phyloP scores from a whole-genome alignment of 73 alveolate genomes.

The Tetrahymena elliotti region DNA sequence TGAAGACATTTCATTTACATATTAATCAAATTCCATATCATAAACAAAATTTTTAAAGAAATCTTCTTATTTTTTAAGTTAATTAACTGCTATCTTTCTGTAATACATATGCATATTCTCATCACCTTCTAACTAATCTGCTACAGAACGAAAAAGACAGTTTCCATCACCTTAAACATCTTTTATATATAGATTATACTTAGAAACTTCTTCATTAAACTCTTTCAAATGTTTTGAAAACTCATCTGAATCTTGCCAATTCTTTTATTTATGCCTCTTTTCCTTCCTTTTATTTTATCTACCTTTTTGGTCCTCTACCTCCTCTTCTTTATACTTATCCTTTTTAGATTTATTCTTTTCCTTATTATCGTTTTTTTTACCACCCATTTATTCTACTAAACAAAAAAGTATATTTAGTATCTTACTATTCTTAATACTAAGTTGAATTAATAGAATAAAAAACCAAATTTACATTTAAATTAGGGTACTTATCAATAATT shows the following conservation, averaged over 20 bases:
- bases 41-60: conserved; percentile 85
- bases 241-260: neutral
- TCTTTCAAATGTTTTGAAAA: conserved; percentile 9
- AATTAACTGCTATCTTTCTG: conserved; percentile 84
- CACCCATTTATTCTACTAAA: neutral
- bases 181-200: conserved; percentile 17
- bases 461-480: neutral
- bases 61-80: conserved; percentile 76
- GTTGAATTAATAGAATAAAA: neutral
- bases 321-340: neutral
- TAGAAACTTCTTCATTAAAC: conserved; percentile 27
- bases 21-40: conserved; percentile 76
- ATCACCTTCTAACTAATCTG: conserved; percentile 89
- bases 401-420: too few species aligned
- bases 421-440: too few species aligned
- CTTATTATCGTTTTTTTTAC: neutral
- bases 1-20: conserved; percentile 64
- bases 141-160: conserved; percentile 92
- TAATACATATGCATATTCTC: conserved; percentile 68
- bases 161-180: conserved; percentile 94
- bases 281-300: neutral
- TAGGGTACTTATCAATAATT: neutral
- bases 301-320: neutral
- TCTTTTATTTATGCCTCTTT: neutral
- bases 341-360: neutral